phyloP scores from a whole-genome alignment of 2,329 filamentous ascomycete genomes.

The Talaromyces pinophilus region DNA sequence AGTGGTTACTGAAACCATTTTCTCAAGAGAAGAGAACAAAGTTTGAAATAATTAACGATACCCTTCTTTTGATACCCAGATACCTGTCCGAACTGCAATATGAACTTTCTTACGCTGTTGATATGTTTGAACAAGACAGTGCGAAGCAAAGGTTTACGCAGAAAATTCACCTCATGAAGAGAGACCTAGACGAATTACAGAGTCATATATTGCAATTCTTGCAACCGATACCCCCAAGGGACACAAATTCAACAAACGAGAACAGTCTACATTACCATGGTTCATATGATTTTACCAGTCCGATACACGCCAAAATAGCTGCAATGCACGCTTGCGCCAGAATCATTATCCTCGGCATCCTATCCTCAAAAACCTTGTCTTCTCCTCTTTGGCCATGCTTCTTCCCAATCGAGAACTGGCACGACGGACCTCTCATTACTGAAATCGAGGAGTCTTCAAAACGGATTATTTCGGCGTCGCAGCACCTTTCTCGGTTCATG shows the following conservation, averaged over 20 bases:
- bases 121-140: not conserved
- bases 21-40: not conserved
- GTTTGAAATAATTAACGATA: slow-evolving; percentile 18
- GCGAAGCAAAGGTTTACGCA: not conserved
- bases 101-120: not conserved
- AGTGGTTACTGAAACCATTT: slow-evolving; percentile 16
- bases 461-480: slow-evolving; percentile 13
- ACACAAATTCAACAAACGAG: not conserved
- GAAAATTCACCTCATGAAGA: not conserved
- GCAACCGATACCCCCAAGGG: not conserved
- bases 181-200: slow-evolving; percentile 8
- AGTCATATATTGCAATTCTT: slow-evolving; percentile 3
- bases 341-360: slow-evolving; percentile 9
- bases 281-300: slow-evolving; percentile 1
- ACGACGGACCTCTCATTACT: not conserved
- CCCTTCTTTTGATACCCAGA: slow-evolving; percentile 13
- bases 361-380: not conserved
- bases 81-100: not conserved
- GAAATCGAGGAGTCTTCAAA: slow-evolving; percentile 7
- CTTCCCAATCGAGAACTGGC: not conserved
- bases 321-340: slow-evolving; percentile 14
- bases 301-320: slow-evolving; percentile 13
- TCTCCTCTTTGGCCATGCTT: slow-evolving; percentile 4
- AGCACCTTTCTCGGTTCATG: slow-evolving; percentile 11
- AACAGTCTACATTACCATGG: not conserved